Percentiles rank a stretch among this genome's conserved stretches.
These are phyloP conservation scores for Lithohypha guttulata DNA, from an alignment of 2,329 filamentous ascomycete species.

Conservation along the genomic window DNA sequence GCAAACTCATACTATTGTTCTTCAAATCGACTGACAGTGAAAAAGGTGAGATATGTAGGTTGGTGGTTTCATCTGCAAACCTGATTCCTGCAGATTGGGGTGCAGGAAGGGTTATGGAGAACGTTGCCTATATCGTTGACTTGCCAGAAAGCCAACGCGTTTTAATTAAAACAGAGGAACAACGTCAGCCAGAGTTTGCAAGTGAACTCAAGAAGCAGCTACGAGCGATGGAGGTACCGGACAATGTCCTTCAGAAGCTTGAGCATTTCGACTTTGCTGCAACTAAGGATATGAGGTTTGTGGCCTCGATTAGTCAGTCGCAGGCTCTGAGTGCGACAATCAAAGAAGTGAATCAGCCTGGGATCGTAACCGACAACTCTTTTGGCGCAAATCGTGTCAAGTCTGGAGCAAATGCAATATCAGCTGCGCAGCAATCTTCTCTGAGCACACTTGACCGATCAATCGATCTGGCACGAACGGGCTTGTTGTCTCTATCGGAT, in stretches of 20 bases:
- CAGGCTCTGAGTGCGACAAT: constrained; percentile 28
- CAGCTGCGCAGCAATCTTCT: neutral
- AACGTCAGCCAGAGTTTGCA: constrained; percentile 47
- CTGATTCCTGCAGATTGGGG: constrained; percentile 83
- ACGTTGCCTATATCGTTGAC: constrained; percentile 88
- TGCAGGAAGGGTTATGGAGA: constrained; percentile 71
- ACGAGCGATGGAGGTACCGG: constrained; percentile 52
- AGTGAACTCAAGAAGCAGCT: constrained; percentile 63
- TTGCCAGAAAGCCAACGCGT: constrained; percentile 44
- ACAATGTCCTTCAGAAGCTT: constrained; percentile 56
- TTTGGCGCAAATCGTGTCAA: neutral
- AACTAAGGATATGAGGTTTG: constrained; percentile 63
- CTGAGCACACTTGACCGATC: too few species aligned
- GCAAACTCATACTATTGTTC: constrained; percentile 85
- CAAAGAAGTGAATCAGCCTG: neutral
- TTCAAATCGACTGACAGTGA: constrained; percentile 40
- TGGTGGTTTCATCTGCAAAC: constrained; percentile 83
- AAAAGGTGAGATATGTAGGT: constrained; percentile 34
- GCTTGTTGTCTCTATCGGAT: constrained; percentile 1
- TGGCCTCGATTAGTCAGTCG: constrained; percentile 63
- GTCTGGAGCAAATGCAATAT: neutral
- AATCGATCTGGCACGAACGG: constrained; percentile 3
- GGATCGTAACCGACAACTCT: too few species aligned
- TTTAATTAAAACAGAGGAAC: constrained; percentile 14
- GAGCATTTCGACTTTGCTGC: constrained; percentile 69